Conservation (phyloP, 225 moss, liverwort and hornwort genomes). For the Pseudoscleropodium purum region DNA sequence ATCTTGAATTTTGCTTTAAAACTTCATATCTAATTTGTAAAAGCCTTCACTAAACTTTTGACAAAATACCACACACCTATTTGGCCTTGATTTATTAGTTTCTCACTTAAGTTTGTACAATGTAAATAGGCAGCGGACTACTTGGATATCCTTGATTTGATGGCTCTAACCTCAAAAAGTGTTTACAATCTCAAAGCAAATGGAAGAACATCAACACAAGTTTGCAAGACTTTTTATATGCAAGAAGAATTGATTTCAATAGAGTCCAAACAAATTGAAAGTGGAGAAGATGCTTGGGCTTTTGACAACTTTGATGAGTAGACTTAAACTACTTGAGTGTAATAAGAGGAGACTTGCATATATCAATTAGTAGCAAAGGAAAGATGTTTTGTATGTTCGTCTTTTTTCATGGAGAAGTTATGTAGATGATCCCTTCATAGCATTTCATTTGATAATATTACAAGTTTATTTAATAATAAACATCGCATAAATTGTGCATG, state of each 20-base stretch:
- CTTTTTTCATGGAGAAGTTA: accelerated
- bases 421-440: neutral
- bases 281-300: neutral
- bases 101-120: neutral
- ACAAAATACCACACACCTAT: neutral
- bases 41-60: neutral
- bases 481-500: neutral
- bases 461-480: neutral
- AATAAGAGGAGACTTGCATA: neutral
- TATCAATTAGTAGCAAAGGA: neutral
- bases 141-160: neutral
- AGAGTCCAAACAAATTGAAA: no score
- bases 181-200: neutral
- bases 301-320: neutral
- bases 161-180: no score
- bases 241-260: no score
- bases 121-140: neutral
- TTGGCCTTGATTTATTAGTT: neutral
- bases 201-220: neutral
- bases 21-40: neutral
- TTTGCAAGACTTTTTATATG: neutral
- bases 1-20: neutral
- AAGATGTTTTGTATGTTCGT: neutral
- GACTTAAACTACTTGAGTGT: neutral
- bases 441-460: no score